Evolutionary conservation across 192 early-diverging fungal species (phyloP), one percentile per base, ranked within the genome.

Genomic region (Irineochytrium annulatum): DNA sequence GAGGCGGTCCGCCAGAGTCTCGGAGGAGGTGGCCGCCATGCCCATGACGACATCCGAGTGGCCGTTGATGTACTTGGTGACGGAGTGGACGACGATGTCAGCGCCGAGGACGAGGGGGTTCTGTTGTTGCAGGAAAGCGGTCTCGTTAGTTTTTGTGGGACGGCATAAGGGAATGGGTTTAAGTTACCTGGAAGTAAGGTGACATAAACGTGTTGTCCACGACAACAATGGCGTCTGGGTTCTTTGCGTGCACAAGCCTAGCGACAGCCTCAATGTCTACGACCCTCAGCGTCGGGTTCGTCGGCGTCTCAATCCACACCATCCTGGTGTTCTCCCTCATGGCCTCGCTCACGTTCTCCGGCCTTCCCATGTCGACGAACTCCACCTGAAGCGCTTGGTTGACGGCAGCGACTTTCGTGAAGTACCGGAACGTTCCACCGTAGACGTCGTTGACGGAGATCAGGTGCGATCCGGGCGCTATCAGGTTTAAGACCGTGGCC

Each of bases 191-290:
- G 55, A 92, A 78, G 70, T 91, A 95, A 29, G 96, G 93, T n/a
- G 79, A 82, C 93, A 97, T 94, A 88, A 98, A 95, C 14, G 96
- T 98, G 76, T 98, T 98, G 62, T 98, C 96, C 19, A 98, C 96
- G 0, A 95, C 96, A 3, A 98, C 59, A 29, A 77, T 6, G 87
- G 87, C 39, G 74, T 71, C 33, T 84, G 92, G 65, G 26, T 22
- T 24, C 81, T 88, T 29, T 45, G 79, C 74, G 63, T 94, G 92
- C 19, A 87, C 87, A 39, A 88, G 76, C 34, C 78, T 69, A 26
- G 87, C 76, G 69, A 97, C 87, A 27, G 87, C 86, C 17, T 81
- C 77, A 45, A 98, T 91, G 71, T 98, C 96, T 6, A 86, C 88
- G 44, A 98, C 85, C 61, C 93, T 92, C 65, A 98, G 89, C 55